A percentile compares a stretch with the other conserved stretches of the same genome.
Evolutionary conservation across 768 basidiomycete species (phyloP).

Genomic region (Asterophora lycoperdoides): DNA sequence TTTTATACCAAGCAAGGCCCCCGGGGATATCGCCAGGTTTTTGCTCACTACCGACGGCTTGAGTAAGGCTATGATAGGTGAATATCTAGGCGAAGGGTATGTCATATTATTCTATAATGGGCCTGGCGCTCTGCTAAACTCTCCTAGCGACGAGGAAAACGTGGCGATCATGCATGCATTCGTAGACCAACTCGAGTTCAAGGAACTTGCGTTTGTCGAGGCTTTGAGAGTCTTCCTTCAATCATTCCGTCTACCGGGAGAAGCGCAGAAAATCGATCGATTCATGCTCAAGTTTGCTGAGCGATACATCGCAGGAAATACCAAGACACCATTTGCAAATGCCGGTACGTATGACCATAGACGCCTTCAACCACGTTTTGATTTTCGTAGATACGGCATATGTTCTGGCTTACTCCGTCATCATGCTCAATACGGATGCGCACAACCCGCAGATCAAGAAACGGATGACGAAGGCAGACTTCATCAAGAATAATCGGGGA

Average conservation of each 20-base stretch:
- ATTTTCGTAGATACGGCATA: conserved; percentile 75
- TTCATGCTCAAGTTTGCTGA: conserved; percentile 99
- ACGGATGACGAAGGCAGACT: conserved; percentile 90
- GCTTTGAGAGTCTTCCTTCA: conserved; percentile 89
- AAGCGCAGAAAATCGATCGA: conserved; percentile 97
- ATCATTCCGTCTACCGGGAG: conserved; percentile 94
- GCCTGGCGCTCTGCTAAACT: conserved; percentile 1
- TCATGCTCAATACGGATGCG: conserved; percentile 96
- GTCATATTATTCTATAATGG: conserved; percentile 21
- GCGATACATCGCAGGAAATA: conserved; percentile 87
- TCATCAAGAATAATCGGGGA: conserved; percentile 92
- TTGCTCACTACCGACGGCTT: conserved; percentile 86
- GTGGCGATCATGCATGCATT: conserved; percentile 97
- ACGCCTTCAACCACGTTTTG: not conserved
- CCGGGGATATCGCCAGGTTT: conserved; percentile 81
- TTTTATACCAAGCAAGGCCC: conserved; percentile 70
- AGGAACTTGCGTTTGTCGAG: conserved; percentile 76
- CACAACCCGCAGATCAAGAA: conserved; percentile 93
- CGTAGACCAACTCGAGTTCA: conserved; percentile 89
- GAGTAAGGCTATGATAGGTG: conserved; percentile 94
- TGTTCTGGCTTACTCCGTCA: conserved; percentile 90
- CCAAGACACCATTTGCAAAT: conserved; percentile 83
- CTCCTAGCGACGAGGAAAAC: conserved; percentile 75
- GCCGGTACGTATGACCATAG: conserved; percentile 56
- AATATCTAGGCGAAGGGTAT: conserved; percentile 96